Evolutionary conservation across 2,329 filamentous ascomycete species (phyloP), one percentile per base, ranked within the genome.

Genomic region (Gnomoniopsis sp.): DNA sequence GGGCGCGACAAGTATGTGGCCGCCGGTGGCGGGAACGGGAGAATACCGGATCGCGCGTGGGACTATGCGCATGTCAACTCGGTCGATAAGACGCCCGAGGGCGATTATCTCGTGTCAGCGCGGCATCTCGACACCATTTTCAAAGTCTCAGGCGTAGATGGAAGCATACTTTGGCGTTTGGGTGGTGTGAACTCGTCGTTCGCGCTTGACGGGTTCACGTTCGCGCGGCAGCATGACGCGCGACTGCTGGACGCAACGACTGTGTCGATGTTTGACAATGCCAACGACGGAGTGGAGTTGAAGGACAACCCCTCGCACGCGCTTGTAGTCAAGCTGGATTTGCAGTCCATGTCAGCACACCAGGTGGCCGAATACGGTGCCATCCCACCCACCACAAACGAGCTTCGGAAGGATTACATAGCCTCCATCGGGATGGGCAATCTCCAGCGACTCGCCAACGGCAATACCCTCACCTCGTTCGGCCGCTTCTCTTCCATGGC

Each of bases 1-100:
- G 23, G 23, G 11, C 43, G 26, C 38, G 46, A 38, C 19, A 22
- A 41, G 8, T 47, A 44, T 2, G 46, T 55, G 21, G 22, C 26
- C 2, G 47, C 36, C 3, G 48, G 19, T n/a, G 34, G 30, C 12
- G 46, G 46, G 3, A 55, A 59, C 6, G 57, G 57, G 14, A 48
- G 50, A 4, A 55, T 47, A 11, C 65, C 66, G 0, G 62, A 61
- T 17, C 17, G 46, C 12, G 70, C 75, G 0, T 84, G 79, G 70
- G 81, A 84, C 65, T 82, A 76, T 59, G 83, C 83, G 65, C 80
- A 83, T 66, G 76, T 84, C 68, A 82, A 84, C 68, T 79, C 78
- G 34, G 70, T 84, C n/a, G 77, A 82, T 63, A 82, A 83, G 65
- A 75, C 77, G 56, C 63, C 68, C 0, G 62, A 72, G 0, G 79